These are phyloP conservation scores for Hippophae rhamnoides DNA, from an alignment of 306 rosid genomes.

Conservation along the genomic window DNA sequence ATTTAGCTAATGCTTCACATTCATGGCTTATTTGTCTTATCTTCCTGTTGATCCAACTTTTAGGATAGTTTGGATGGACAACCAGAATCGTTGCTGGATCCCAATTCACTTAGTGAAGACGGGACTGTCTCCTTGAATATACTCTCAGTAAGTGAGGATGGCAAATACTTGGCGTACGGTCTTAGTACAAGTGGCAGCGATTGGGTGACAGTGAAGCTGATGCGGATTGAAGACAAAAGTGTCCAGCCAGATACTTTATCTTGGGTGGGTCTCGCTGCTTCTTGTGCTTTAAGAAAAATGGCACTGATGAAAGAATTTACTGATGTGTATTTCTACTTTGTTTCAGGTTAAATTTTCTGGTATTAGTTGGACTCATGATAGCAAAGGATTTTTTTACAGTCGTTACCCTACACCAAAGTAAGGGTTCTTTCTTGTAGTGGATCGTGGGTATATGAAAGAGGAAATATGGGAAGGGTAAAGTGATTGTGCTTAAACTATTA, in stretches of 20 bases:
- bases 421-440: conserved; percentile 4
- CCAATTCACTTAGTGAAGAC: conserved; percentile 67
- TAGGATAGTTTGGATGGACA: conserved; percentile 60
- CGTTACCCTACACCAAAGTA: conserved; percentile 87
- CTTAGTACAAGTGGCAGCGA: conserved; percentile 88
- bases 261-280: conserved; percentile 49
- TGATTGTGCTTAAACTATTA: background rate
- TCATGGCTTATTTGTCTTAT: conserved; percentile 4
- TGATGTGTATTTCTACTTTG: background rate
- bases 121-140: conserved; percentile 61
- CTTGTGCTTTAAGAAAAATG: background rate
- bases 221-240: conserved; percentile 47
- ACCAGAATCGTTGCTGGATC: conserved; percentile 67
- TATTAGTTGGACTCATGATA: conserved; percentile 78
- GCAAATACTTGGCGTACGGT: conserved; percentile 64
- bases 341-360: conserved; percentile 82
- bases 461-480: background rate
- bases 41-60: conserved; percentile 5
- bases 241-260: conserved; percentile 51
- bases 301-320: background rate
- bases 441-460: background rate
- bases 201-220: conserved; percentile 69
- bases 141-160: conserved; percentile 56
- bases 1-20: background rate
- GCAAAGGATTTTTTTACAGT: conserved; percentile 85